Conservation (phyloP, 1,284 basidiomycete species). For the Pseudozyma tsukubaensis region DNA sequence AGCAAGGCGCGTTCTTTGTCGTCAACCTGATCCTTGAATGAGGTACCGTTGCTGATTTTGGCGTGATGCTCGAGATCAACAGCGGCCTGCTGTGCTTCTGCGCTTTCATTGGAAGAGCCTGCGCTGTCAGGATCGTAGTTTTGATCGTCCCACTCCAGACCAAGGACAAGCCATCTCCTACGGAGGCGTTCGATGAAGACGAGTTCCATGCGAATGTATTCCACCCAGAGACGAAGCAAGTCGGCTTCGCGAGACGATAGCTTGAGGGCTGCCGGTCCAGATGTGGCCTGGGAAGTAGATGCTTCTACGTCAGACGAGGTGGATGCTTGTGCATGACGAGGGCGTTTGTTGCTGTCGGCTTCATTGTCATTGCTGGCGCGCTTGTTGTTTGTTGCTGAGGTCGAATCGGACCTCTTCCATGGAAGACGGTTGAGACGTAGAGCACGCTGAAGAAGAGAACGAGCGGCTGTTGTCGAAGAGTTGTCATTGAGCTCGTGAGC, state of each 20-base stretch:
- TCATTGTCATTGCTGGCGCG: background rate
- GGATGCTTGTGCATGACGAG: conserved; percentile 19
- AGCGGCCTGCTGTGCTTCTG: conserved; percentile 34
- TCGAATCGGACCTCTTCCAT: conserved; percentile 15
- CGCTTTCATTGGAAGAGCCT: conserved; percentile 16
- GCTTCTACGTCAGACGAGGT: background rate
- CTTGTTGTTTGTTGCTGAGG: background rate
- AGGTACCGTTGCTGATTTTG: background rate
- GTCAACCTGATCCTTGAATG: conserved; percentile 10
- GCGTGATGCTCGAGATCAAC: conserved; percentile 31
- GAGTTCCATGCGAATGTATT: conserved; percentile 85
- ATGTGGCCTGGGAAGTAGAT: background rate
- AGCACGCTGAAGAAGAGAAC: conserved; percentile 85
- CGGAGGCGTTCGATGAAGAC: conserved; percentile 86
- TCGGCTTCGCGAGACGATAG: conserved; percentile 47
- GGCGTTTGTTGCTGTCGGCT: conserved; percentile 16
- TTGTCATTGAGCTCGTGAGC: conserved; percentile 83
- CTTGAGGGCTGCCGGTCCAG: conserved; percentile 43
- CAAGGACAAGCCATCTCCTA: conserved; percentile 82
- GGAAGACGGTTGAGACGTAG: conserved; percentile 72
- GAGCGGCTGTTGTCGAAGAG: conserved; percentile 80
- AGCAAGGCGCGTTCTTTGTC: conserved; percentile 37
- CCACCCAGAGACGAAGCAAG: conserved; percentile 62
- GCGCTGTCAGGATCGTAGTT: background rate
- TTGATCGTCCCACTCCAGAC: conserved; percentile 71